A percentile compares a stretch with the other conserved stretches of the same genome.
These are phyloP conservation scores for Arthrinium puccinioides DNA, from an alignment of 2,329 filamentous ascomycete species.

Conservation along the genomic window DNA sequence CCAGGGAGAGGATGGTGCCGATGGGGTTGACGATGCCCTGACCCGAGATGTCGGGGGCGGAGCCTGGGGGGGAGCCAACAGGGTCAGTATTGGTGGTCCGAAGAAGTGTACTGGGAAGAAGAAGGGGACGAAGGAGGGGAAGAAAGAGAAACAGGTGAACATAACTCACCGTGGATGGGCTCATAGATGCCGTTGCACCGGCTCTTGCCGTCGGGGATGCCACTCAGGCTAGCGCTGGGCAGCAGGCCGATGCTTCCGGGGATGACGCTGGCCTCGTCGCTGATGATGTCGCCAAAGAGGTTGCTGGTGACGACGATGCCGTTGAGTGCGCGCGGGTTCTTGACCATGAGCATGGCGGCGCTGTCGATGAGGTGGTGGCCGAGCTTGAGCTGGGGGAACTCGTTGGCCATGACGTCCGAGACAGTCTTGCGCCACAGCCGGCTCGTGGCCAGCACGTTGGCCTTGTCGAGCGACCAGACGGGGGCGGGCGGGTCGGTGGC, in stretches of 20 bases:
- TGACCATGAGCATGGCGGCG: slow-evolving; percentile 97
- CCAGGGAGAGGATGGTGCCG: slow-evolving; percentile 83
- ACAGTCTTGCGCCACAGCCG: slow-evolving; percentile 86
- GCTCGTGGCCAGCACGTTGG: slow-evolving; percentile 88
- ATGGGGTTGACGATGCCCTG: slow-evolving; percentile 89
- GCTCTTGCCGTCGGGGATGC: slow-evolving; percentile 76
- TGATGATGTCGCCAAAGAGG: slow-evolving; percentile 92
- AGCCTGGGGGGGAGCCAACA: slow-evolving; percentile 42
- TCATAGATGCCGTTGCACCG: slow-evolving; percentile 94
- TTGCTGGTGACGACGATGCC: slow-evolving; percentile 91
- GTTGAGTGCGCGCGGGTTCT: slow-evolving; percentile 82
- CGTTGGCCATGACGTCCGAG: slow-evolving; percentile 73
- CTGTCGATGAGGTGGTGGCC: slow-evolving; percentile 91
- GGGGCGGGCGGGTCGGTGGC: slow-evolving; percentile 67
- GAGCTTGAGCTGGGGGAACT: slow-evolving; percentile 81
- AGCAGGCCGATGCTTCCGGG: slow-evolving; percentile 83
- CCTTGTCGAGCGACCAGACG: slow-evolving; percentile 89
- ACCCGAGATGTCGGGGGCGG: slow-evolving; percentile 88
- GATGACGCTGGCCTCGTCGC: slow-evolving; percentile 90
- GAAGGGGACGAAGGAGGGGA: no score
- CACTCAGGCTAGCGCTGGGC: slow-evolving; percentile 80
- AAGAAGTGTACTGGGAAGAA: no score
- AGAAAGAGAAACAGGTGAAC: background rate
- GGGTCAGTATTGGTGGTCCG: no score
- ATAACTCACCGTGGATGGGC: slow-evolving; percentile 76